Evolutionary conservation across 1,284 basidiomycete genomes (phyloP), one percentile per base, ranked within the genome.

Genomic region (Rhizopogon hawkerae): DNA sequence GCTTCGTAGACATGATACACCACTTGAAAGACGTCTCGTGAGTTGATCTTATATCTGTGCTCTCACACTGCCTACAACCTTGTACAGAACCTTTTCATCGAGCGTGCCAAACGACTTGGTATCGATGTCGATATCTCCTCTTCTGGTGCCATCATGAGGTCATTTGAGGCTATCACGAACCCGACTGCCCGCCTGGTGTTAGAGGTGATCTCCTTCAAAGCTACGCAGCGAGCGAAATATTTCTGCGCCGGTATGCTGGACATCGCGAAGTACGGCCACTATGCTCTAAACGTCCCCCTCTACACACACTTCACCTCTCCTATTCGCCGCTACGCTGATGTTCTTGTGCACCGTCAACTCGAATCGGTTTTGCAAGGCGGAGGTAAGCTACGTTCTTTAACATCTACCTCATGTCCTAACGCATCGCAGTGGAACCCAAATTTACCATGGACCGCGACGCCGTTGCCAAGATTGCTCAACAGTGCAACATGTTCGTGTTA

Each of bases 181-280:
- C 78, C 83, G 10, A 79, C 78, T 49, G 86, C 85, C 53, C 82
- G 83, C 50, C 72, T 78, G 45, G 76, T 92, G 24, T 73, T 97
- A 16, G 83, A 93, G 64, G 65, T 95, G 16, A 74, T 97, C 37
- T 82, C 85, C 29, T 85, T 82, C 64, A 97, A 96, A 68, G 83
- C 92, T 14, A 96, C 95, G 60, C 85, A 87, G 53, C 81, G 84
- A 47, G 91, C 96, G 55, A 94, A 94, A 66, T 98, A 98, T 71
- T 98, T 97, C 82, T 98, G 95, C 65, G 83, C 94, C 23, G 96
- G 96, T 56, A 96, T 98, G 92, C 77, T 98, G 58, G 96, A 99
- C 69, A 98, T 98, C 62, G 91, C 93, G 38, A 98, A 98, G 72
- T 99, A 98, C 66, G 72, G 80, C 33, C 96, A 99, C 70, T 98